phyloP scores from a whole-genome alignment of 768 basidiomycete genomes.

The Pisolithus sp. region DNA sequence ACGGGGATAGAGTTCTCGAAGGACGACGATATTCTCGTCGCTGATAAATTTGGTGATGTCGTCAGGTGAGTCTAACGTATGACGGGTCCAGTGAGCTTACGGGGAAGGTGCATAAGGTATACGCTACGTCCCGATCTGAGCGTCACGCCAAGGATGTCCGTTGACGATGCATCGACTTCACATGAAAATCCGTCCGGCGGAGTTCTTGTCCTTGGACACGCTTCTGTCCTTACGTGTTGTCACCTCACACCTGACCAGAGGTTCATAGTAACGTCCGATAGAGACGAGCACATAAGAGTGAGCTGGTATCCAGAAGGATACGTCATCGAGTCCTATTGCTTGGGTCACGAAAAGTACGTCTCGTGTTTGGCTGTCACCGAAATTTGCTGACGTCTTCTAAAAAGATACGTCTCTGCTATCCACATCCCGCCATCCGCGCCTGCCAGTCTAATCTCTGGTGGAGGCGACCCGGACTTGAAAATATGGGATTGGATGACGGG shows the following conservation, averaged over 20 bases:
- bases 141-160: constrained; percentile 20
- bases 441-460: constrained; percentile 68
- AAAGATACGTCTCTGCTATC: constrained; percentile 78
- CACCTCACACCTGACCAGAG: constrained; percentile 60
- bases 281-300: constrained; percentile 93
- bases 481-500: constrained; percentile 81
- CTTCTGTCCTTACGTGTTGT: constrained; percentile 75
- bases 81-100: not conserved
- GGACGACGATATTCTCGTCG: constrained; percentile 64
- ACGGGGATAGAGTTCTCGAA: constrained; percentile 61
- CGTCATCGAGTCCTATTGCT: constrained; percentile 78
- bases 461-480: constrained; percentile 74
- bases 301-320: constrained; percentile 87
- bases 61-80: constrained; percentile 50
- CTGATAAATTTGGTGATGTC: constrained; percentile 95
- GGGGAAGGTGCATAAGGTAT: constrained; percentile 41
- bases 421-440: constrained; percentile 52
- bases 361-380: not conserved
- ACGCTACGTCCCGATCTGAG: constrained; percentile 35
- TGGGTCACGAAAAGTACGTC: constrained; percentile 75
- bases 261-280: constrained; percentile 82
- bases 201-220: constrained; percentile 76
- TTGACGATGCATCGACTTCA: constrained; percentile 36
- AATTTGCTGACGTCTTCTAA: not conserved
- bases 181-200: constrained; percentile 70